Evolutionary conservation across 139 green algal genomes (phyloP).

Genomic region (Chlamydomonas sp.): DNA sequence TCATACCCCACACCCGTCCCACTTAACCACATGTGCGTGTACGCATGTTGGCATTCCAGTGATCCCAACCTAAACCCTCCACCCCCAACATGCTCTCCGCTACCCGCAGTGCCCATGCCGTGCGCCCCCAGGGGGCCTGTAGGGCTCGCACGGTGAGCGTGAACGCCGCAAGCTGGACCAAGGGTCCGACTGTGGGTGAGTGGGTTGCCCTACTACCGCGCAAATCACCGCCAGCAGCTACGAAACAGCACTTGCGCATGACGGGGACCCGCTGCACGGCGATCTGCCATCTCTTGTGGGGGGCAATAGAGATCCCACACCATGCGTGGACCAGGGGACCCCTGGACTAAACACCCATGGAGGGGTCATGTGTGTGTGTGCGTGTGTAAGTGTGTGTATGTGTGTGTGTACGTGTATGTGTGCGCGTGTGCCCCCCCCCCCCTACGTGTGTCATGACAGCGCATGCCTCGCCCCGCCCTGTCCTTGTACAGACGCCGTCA

Average conservation of each 20-base stretch:
- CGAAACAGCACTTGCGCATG: too few relatives aligned
- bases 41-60: too few relatives aligned
- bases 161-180: constrained; percentile 5
- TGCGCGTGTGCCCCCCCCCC: background rate
- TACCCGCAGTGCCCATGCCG: background rate
- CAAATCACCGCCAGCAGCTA: background rate
- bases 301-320: background rate
- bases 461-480: too few relatives aligned
- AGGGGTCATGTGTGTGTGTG: background rate
- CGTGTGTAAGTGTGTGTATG: background rate
- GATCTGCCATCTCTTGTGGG: background rate
- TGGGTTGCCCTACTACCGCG: background rate
- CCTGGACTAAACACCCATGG: background rate
- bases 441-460: too few relatives aligned
- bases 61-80: too few relatives aligned
- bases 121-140: background rate
- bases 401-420: background rate
- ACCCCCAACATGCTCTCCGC: background rate
- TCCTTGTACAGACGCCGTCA: background rate
- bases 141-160: background rate
- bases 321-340: background rate
- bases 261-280: too few relatives aligned
- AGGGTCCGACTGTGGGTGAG: background rate
- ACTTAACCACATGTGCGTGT: too few relatives aligned
- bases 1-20: too few relatives aligned